Evolutionary conservation across 345 rosid species (phyloP), one percentile per base, ranked within the genome.

Genomic region (Psidium guajava): DNA sequence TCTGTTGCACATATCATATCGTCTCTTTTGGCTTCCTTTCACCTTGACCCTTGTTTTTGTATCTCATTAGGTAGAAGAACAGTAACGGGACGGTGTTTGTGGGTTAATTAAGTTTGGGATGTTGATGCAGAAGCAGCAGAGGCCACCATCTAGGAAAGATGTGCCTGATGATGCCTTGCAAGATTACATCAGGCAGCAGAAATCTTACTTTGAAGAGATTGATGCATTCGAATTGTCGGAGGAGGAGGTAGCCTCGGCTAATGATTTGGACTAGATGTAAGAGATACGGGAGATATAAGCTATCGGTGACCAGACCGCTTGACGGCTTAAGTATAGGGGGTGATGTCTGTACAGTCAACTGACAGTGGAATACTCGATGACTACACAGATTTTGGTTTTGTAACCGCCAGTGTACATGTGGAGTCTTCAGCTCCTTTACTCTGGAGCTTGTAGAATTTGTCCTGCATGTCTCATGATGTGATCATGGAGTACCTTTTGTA

Each of bases 171-270:
- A 82, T 84, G 85, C 83, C 56, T 74, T 92, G 84, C 89, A 88
- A 86, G 94, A 93, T 55, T 93, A 90, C 85, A 88, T 95, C 20
- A 91, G 91, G 87, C 85, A 89, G 88, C 95, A 94, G 86, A 91
- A 84, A 90, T 95, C 95, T 83, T 94, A 95, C 85, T 95, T 93
- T 88, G 95, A 93, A 3, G 95, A 94, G 87, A 61, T 95, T 49
- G 98, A 95, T 89, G 93, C 93, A 73, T 95, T 92, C 85, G 93
- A 94, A 88, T 88, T 95, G n/a, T 73, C 87, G 73, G 95, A 91
- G 84, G 98, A 93, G 91, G 97, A 94, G 90, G 94, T 90, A 86
- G 85, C 83, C 27, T 88, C 94, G 28, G 77, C 40, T 59, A 88
- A 91, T 85, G 92, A 91, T 59, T 87, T 88, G 84, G 94, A 92